Conservation (phyloP, 192 early-diverging fungal species). For the Coemansia sp. region DNA sequence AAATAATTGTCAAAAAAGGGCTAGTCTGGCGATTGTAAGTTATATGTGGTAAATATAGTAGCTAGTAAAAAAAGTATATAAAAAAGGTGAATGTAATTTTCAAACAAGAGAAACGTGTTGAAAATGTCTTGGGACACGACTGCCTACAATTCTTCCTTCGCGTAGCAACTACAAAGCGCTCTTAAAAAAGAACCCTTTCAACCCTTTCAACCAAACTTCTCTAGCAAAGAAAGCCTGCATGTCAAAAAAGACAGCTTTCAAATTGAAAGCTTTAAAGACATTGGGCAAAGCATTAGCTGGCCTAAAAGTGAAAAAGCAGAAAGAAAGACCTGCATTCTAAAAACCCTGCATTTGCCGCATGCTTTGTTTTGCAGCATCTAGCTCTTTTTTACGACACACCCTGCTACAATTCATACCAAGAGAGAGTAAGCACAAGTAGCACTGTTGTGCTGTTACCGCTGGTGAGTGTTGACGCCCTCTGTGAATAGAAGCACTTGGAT, state of each 20-base stretch:
- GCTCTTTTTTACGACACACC: no score
- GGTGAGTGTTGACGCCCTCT: no score
- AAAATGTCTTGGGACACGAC: background rate
- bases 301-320: background rate
- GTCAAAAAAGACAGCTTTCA: background rate
- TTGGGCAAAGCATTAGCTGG: background rate
- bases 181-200: background rate
- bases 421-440: background rate
- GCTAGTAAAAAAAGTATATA: background rate
- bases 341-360: background rate
- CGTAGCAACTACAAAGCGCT: background rate
- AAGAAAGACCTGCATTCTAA: background rate
- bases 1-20: background rate
- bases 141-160: background rate
- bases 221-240: background rate
- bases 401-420: no score
- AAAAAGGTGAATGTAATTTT: background rate
- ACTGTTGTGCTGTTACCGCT: background rate
- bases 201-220: background rate
- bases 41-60: background rate
- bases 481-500: no score
- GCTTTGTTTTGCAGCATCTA: background rate
- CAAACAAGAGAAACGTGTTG: background rate
- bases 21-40: background rate
- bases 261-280: background rate